phyloP scores from a whole-genome alignment of 1,139 yeast species.

The Pichia sp. region DNA sequence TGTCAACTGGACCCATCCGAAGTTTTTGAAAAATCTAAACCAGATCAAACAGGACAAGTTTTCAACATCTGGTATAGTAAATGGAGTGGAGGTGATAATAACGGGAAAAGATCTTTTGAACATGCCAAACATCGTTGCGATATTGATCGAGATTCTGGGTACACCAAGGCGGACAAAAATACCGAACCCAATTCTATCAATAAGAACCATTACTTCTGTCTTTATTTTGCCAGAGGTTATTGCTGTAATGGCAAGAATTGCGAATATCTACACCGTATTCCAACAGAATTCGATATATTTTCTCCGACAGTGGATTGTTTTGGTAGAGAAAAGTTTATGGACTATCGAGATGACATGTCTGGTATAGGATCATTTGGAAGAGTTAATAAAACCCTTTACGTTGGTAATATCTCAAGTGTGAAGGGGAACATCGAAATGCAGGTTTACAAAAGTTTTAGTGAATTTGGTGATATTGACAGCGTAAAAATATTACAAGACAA shows the following conservation, averaged over 20 bases:
- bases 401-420: constrained; percentile 52
- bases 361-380: constrained; percentile 83
- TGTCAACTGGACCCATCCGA: constrained; percentile 65
- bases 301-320: constrained; percentile 75
- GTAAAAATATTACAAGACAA: constrained; percentile 53
- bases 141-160: constrained; percentile 60
- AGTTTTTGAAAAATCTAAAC: constrained; percentile 53
- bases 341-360: constrained; percentile 86
- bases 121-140: constrained; percentile 46
- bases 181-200: constrained; percentile 27
- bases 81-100: constrained; percentile 70
- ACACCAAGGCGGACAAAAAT: constrained; percentile 54
- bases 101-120: constrained; percentile 27
- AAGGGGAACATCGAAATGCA: constrained; percentile 34
- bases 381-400: constrained; percentile 64
- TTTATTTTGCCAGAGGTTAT: constrained; percentile 84
- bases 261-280: constrained; percentile 69
- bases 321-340: constrained; percentile 81
- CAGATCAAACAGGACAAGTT: constrained; percentile 72
- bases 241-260: constrained; percentile 76
- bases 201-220: constrained; percentile 44
- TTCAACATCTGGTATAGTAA: constrained; percentile 85
- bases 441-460: constrained; percentile 49
- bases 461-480: constrained; percentile 73
- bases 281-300: constrained; percentile 37